Evolutionary conservation across 2,329 filamentous ascomycete species (phyloP), one percentile per base, ranked within the genome.

Genomic region (Clarireedia monteithiana): DNA sequence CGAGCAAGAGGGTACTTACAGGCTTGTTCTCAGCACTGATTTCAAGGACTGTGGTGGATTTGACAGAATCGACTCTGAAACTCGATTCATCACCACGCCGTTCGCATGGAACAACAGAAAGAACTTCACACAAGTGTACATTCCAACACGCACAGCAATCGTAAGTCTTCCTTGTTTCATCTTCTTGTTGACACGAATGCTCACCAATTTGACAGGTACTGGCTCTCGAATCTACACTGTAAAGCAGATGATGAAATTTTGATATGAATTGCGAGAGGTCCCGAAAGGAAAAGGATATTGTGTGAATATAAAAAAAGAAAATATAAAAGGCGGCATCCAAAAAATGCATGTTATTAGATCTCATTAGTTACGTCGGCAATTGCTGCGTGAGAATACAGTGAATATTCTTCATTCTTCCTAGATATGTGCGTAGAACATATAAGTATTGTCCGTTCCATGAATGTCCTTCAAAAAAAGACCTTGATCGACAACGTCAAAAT

Each of bases 91-190:
- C 71, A 97, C 94, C 0, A 95, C 90, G 5, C 83, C 90, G 14
- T 82, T 96, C 75, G 80, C 82, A 60, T 97, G 94, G 94, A 97
- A 97, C 69, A 82, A 82, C 14, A 78, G 94, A 60, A 86, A 82
- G 75, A 97, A 97, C 73, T 96, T 89, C 75, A 83, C 89, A 48
- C 94, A 97, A 70, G 81, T 96, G 53, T 99, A 99, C 70, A 82
- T 95, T 59, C 92, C 92, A 15, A 83, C 83, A 52, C 79, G 92
- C 65, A 91, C 87, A 59, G 92, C 90, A 20, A 75, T 96, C 70
- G 91, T 95, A 75, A 74, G 81, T 74, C 52, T 38, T 17, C 17
- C 9, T 15, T 23, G 12, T 42, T 17, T 17, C 27, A 12, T 26
- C 10, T 14, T 15, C 6, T 4, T 10, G 6, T 26, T 15, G 26